These are phyloP conservation scores for Orobanche coerulescens DNA, from an alignment of 257 asterid species.

Conservation along the genomic window DNA sequence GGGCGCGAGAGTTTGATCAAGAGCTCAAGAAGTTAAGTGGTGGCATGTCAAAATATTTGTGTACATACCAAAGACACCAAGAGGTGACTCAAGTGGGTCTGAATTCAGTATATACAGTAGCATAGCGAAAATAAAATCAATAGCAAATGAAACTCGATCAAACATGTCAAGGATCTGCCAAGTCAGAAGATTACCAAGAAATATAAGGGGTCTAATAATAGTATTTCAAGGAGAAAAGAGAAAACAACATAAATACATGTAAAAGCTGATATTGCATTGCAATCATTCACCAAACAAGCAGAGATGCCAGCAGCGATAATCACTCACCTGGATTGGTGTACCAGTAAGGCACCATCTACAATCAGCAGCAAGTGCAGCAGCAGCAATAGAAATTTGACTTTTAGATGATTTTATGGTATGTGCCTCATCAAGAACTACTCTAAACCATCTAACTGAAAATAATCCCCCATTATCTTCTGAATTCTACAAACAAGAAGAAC, in stretches of 20 bases:
- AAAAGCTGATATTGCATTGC: background rate
- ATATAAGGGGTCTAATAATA: background rate
- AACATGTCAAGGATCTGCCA: conserved; percentile 11
- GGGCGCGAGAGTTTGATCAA: background rate
- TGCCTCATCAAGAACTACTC: conserved; percentile 95
- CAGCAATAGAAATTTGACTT: conserved; percentile 91
- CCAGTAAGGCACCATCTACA: conserved; percentile 99
- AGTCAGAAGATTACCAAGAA: background rate
- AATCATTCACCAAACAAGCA: conserved; percentile 5
- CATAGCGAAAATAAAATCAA: conserved; percentile 8
- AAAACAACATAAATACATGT: conserved; percentile 2
- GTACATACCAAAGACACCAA: background rate
- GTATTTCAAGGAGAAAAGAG: conserved; percentile 7
- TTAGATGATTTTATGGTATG: conserved; percentile 93
- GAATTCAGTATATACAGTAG: conserved; percentile 3
- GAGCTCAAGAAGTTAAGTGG: background rate
- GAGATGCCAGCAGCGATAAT: background rate
- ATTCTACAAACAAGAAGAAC: conserved; percentile 37
- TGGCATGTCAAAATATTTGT: background rate
- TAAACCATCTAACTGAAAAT: conserved; percentile 76
- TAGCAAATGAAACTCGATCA: conserved; percentile 3
- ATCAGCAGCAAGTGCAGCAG: conserved; percentile 78
- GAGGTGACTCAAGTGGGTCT: background rate
- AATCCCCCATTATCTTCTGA: conserved; percentile 72
- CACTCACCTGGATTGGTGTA: conserved; percentile 88